Percentiles rank a stretch among this genome's conserved stretches.
These are phyloP conservation scores for Leccinellum luteum DNA, from an alignment of 768 basidiomycete species.

Conservation along the genomic window DNA sequence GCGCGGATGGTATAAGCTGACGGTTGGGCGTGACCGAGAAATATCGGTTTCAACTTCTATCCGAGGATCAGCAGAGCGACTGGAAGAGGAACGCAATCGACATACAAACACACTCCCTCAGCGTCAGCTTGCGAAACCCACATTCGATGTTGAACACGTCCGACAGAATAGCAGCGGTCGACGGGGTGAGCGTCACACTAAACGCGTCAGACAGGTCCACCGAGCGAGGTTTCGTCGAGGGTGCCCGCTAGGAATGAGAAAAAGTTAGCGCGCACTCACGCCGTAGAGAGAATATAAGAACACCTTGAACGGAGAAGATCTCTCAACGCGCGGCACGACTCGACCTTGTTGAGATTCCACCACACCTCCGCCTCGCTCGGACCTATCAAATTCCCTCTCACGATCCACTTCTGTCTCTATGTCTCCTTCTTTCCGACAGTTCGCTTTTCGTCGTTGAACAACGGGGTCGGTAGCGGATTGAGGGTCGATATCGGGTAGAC, in stretches of 20 bases:
- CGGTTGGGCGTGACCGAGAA: no score
- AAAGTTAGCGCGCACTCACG: no score
- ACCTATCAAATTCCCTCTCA: constrained; percentile 24
- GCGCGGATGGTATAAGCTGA: constrained; percentile 43
- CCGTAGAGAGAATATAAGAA: background rate
- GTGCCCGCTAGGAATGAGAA: constrained; percentile 18
- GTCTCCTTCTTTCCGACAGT: constrained; percentile 53
- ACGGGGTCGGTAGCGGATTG: constrained; percentile 85
- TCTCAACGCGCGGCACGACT: constrained; percentile 72
- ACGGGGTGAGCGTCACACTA: no score
- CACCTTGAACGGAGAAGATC: constrained; percentile 34
- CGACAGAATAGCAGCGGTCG: no score
- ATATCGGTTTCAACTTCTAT: constrained; percentile 67
- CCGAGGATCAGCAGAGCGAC: constrained; percentile 38
- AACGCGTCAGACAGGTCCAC: no score
- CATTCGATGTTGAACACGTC: no score
- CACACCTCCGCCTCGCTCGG: constrained; percentile 35
- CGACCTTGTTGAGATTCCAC: constrained; percentile 86
- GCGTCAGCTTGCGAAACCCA: no score
- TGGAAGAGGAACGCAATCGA: constrained; percentile 1
- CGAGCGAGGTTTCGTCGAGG: no score
- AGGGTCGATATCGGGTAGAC: constrained; percentile 57
- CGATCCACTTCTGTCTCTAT: no score
- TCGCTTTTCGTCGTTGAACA: constrained; percentile 76
- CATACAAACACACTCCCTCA: constrained; percentile 68